Evolutionary conservation across 352 stramenopile genomes (phyloP), one percentile per base, ranked within the genome.

Genomic region (Blastocystis sp.): DNA sequence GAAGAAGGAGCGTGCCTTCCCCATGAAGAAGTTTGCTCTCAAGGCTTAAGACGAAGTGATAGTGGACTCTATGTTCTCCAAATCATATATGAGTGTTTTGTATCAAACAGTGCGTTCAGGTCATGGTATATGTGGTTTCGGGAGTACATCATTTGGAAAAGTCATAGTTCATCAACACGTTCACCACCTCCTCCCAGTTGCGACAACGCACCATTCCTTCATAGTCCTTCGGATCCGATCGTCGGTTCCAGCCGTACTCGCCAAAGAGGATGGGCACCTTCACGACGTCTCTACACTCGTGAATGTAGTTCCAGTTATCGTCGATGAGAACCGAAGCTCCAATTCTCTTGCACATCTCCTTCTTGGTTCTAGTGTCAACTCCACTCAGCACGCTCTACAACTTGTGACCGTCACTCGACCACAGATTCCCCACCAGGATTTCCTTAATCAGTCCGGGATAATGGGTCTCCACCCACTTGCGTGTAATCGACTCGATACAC

Each of bases 1-100:
- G 88, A 97, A 96, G 92, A 98, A 97, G 92, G 92, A 94, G 84
- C 90, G 90, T 53, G 96, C 97, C 90, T 98, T 97, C 89, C 95
- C 95, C 65, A 95, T 93, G 90, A 91, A 94, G 84, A 94, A 94
- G 87, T 99, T 93, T 90, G 95, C 95, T 85, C 91, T 99, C 88
- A 98, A 98, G 93, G 95, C 95, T 76, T 97, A 97, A 96, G 87
- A 73, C 34, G 69, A 81, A 81, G 69, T 40, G 14, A 38, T 64
- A 40, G 14, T 81, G 51, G 24, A 46, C 48, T 48, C 69, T 81
- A 48, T 42, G 29, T 81, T 81, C 69, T 81, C 69, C 69, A 42
- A 81, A 81, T 81, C 69, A 65, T 81, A 57, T 42, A 49, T 16
- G 1, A 16, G 4, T 81, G 69, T 81, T 81, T 81, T n/a, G n/a